Evolutionary conservation across 257 asterid species (phyloP), one percentile per base, ranked within the genome.

Genomic region (Primulina huaijiensis): DNA sequence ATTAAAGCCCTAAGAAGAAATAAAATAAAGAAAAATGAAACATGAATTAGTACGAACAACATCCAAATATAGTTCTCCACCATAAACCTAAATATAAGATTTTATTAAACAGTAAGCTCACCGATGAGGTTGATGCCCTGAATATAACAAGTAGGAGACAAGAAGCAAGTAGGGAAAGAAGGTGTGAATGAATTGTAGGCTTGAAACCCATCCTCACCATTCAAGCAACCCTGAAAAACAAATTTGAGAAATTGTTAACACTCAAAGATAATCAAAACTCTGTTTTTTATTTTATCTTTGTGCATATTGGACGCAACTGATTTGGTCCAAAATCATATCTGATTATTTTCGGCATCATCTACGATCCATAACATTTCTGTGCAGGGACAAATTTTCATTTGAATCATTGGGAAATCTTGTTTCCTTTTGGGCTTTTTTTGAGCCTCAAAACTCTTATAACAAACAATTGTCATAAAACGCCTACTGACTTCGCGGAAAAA

Each of bases 41-140:
- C 37, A 23, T 29, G 73, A 67, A 7, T 52, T 29, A 25, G n/a
- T 17, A 11, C 33, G 30, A 68, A 34, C 38, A 52, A 27, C 35
- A 46, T 46, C 30, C 25, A 56, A 64, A 60, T 2, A 20, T 19
- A 19, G 16, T 21, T 20, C n/a, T 21, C 35, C 25, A 52, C 55
- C 55, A 21, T 25, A 68, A 64, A 25, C 62, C 64, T 11, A 40
- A 25, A 20, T 2, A 37, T 25, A 12, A 21, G 7, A 17, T 19
- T 65, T 0, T 8, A 40, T 46, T 34, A 8, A 55, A 7, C 17
- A 64, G 50, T 37, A 74, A 19, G 59, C 87, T 73, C 31, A 85
- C 90, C 74, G 81, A 80, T 71, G 81, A 80, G 74, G 64, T 69
- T 76, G 82, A 78, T 76, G 86, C 80, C 3, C 72, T 74, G 40